Evolutionary conservation across 176 grass and related monocot genomes (phyloP).

Genomic region (Stipa capillata): DNA sequence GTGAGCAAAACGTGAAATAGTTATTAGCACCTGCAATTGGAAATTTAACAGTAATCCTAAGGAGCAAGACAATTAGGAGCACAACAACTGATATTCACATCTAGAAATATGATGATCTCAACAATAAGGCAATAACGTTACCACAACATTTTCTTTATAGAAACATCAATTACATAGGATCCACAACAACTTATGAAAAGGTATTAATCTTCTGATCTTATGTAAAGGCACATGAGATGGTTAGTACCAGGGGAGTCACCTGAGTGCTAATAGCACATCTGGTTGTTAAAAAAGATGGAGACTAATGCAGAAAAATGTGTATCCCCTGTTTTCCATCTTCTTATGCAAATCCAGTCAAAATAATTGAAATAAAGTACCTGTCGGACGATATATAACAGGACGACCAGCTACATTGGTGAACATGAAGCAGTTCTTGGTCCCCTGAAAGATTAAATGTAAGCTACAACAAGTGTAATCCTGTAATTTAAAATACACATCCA

Average conservation of each 20-base stretch:
- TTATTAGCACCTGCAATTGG: constrained; percentile 75
- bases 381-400: constrained; percentile 84
- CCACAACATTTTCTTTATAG: background rate
- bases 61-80: background rate
- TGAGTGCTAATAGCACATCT: background rate
- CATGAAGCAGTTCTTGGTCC: constrained; percentile 75
- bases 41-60: background rate
- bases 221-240: background rate
- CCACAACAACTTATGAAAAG: background rate
- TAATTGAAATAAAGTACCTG: constrained; percentile 46
- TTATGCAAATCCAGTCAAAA: background rate
- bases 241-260: background rate
- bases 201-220: background rate
- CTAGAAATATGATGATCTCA: background rate
- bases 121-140: background rate
- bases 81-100: background rate
- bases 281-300: background rate
- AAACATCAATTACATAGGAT: background rate
- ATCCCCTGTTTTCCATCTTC: background rate
- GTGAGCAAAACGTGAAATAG: constrained; percentile 80
- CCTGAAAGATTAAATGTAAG: constrained; percentile 43
- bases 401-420: constrained; percentile 65
- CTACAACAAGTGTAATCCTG: background rate
- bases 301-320: background rate
- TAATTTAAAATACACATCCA: background rate